A percentile compares a stretch with the other conserved stretches of the same genome.
phyloP scores from a whole-genome alignment of 805 yeast species.

The Barnettozyma californica region DNA sequence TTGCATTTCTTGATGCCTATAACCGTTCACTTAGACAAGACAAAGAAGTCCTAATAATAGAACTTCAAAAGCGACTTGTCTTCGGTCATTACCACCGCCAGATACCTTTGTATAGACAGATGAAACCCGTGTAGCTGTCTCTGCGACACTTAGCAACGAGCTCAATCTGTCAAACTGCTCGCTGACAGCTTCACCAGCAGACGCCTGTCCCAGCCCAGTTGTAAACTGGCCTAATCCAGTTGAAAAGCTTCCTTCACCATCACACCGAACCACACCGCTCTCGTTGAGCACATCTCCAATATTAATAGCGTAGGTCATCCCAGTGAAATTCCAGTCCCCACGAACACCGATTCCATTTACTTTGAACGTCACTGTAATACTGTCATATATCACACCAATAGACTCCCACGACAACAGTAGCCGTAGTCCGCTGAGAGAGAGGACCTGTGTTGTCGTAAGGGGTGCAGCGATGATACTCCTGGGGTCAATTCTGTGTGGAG shows the following conservation, averaged over 20 bases:
- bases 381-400: neutral
- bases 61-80: too few relatives aligned
- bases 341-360: neutral
- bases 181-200: neutral
- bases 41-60: too few relatives aligned
- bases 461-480: neutral
- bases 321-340: neutral
- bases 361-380: neutral
- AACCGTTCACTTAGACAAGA: too few relatives aligned
- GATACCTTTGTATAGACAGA: neutral
- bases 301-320: neutral
- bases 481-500: neutral
- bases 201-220: neutral
- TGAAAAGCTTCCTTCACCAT: neutral
- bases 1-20: too few relatives aligned
- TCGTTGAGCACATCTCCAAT: neutral
- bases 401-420: neutral
- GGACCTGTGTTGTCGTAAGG: neutral
- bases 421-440: neutral
- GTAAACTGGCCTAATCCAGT: neutral
- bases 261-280: neutral
- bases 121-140: neutral
- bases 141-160: neutral
- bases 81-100: too few relatives aligned
- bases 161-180: neutral